These are phyloP conservation scores for Fusarium annulatum DNA, from an alignment of 2,329 filamentous ascomycete species.

Conservation along the genomic window DNA sequence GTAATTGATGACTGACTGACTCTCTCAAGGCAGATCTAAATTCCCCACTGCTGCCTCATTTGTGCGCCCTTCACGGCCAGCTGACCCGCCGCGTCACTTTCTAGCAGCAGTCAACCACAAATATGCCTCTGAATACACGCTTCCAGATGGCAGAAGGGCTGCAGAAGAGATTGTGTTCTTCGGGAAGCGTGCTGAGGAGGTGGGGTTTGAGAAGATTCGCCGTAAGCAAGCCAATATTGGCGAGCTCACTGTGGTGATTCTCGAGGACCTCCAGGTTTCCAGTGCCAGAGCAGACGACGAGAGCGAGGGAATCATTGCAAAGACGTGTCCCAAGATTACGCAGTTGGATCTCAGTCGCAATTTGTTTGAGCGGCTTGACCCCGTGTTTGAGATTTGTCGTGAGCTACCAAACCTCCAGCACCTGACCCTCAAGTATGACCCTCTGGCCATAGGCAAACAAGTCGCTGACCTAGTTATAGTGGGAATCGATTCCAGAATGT, in stretches of 20 bases:
- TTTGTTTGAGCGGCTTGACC: constrained; percentile 74
- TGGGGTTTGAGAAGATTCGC: constrained; percentile 94
- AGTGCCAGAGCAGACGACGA: constrained; percentile 48
- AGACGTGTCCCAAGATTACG: constrained; percentile 72
- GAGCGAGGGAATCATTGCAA: constrained; percentile 53
- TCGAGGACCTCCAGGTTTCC: constrained; percentile 79
- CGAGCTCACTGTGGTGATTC: constrained; percentile 81
- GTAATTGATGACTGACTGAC: constrained; percentile 1
- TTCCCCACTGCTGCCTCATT: constrained; percentile 84
- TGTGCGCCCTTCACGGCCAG: constrained; percentile 78
- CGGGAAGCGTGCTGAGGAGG: constrained; percentile 88
- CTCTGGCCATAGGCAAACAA: neutral
- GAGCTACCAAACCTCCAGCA: constrained; percentile 73
- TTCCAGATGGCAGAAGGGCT: constrained; percentile 51
- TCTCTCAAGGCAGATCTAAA: constrained; percentile 64
- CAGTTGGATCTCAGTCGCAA: constrained; percentile 91
- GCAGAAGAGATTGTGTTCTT: constrained; percentile 71
- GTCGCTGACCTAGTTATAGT: constrained; percentile 56
- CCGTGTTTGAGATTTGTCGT: constrained; percentile 76
- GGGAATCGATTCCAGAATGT: constrained; percentile 75
- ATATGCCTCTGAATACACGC: constrained; percentile 73
- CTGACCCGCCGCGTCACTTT: constrained; percentile 77
- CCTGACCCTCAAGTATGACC: constrained; percentile 77
- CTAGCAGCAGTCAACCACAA: constrained; percentile 83
- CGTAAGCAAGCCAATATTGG: constrained; percentile 80